Conservation (phyloP, 345 rosid genomes). For the Citrus unshiu region DNA sequence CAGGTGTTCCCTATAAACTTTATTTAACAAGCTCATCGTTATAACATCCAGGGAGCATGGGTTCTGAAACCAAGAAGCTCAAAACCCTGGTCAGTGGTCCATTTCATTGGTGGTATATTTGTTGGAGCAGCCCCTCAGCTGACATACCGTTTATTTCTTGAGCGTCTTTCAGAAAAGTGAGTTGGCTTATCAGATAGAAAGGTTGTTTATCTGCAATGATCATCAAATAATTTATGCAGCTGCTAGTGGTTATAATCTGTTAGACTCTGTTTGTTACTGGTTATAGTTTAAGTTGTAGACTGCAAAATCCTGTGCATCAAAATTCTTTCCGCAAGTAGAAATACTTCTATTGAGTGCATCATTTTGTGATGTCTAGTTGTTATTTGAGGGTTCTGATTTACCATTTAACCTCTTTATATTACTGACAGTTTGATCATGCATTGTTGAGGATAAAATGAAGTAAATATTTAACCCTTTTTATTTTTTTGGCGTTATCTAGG, state of each 20-base stretch:
- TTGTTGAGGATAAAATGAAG: slow-evolving; percentile 2
- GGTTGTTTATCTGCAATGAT: background rate
- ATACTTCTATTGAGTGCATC: background rate
- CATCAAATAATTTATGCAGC: background rate
- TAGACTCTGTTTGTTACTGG: background rate
- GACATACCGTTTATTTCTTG: slow-evolving; percentile 90
- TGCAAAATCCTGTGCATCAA: background rate
- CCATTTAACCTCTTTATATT: background rate
- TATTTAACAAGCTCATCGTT: background rate
- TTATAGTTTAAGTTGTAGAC: background rate
- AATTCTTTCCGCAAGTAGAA: background rate
- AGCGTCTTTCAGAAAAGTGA: slow-evolving; percentile 85
- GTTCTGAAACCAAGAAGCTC: slow-evolving; percentile 71
- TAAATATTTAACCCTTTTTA: slow-evolving; percentile 8
- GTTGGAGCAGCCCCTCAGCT: slow-evolving; percentile 99
- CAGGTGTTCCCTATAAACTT: background rate
- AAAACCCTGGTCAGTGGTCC: slow-evolving; percentile 71
- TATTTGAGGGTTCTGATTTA: background rate
- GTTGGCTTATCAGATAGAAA: slow-evolving; percentile 14
- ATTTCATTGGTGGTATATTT: slow-evolving; percentile 92
- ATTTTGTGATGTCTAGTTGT: background rate
- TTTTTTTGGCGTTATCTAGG: slow-evolving; percentile 36
- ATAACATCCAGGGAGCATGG: slow-evolving; percentile 81
- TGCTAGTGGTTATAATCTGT: background rate
- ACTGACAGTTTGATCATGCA: background rate